A percentile compares a stretch with the other conserved stretches of the same genome.
phyloP scores from a whole-genome alignment of 768 basidiomycete genomes.

The Boletus rubropictus region DNA sequence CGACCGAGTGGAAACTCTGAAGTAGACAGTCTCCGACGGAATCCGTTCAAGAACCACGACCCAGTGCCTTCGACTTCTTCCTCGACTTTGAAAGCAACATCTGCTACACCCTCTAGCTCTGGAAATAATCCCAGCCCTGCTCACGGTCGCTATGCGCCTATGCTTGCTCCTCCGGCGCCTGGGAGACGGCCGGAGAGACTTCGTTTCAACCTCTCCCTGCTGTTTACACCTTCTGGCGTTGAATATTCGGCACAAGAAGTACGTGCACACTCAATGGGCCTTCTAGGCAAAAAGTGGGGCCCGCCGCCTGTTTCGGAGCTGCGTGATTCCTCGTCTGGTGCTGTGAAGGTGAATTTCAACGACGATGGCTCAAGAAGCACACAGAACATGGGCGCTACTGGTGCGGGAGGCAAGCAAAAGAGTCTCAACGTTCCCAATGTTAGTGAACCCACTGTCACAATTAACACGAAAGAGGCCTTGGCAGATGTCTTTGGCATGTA shows the following conservation, averaged over 20 bases:
- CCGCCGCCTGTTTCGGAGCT: conserved; percentile 46
- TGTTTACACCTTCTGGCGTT: conserved; percentile 69
- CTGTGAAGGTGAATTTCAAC: conserved; percentile 50
- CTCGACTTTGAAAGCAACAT: conserved; percentile 17
- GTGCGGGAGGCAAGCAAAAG: conserved; percentile 35
- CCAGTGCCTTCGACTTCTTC: conserved; percentile 31
- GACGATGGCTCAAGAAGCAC: conserved; percentile 48
- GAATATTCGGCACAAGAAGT: conserved; percentile 87
- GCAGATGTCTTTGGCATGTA: conserved; percentile 96
- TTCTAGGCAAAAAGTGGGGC: conserved; percentile 82
- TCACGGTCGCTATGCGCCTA: conserved; percentile 56
- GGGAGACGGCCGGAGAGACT: conserved; percentile 70
- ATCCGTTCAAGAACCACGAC: conserved; percentile 35
- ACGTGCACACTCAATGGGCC: conserved; percentile 73
- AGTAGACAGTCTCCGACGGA: conserved; percentile 29
- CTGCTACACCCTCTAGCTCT: conserved; percentile 28
- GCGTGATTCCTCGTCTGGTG: conserved; percentile 32
- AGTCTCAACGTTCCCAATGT: conserved; percentile 37
- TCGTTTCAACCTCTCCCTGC: conserved; percentile 58
- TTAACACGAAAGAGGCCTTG: conserved; percentile 94
- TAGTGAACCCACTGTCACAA: conserved; percentile 83
- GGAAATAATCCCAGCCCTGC: conserved; percentile 33
- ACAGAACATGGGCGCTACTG: conserved; percentile 34
- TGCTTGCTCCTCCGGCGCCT: conserved; percentile 64
- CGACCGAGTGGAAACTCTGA: conserved; percentile 25